A percentile compares a stretch with the other conserved stretches of the same genome.
These are phyloP conservation scores for Fusarium sp. DNA, from an alignment of 2,329 filamentous ascomycete species.

Conservation along the genomic window DNA sequence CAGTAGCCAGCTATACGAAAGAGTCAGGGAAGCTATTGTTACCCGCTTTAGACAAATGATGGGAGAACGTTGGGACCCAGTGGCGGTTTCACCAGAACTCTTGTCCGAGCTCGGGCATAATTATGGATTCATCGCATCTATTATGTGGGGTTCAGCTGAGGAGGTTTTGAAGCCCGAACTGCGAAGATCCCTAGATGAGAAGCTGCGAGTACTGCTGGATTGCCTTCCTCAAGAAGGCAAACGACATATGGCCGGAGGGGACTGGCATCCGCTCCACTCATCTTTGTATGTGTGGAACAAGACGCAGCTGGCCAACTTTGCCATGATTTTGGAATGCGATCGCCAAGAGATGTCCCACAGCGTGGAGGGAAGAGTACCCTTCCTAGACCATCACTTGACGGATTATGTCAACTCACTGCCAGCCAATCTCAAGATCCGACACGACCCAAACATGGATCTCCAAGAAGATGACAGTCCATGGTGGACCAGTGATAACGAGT, in stretches of 20 bases:
- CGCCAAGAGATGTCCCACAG: not conserved
- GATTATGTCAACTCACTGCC: not conserved
- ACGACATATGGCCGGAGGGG: not conserved
- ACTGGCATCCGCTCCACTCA: not conserved
- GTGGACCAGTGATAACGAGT: not conserved
- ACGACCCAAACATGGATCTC: not conserved
- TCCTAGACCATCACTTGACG: not conserved
- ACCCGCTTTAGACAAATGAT: not conserved
- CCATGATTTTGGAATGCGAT: not conserved
- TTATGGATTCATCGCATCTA: not conserved
- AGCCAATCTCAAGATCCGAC: not conserved
- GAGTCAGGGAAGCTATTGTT: not conserved
- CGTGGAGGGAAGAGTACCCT: constrained; percentile 1
- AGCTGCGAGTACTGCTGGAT: not conserved
- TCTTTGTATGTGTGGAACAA: not conserved
- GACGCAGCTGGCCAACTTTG: not conserved
- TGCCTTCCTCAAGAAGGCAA: not conserved
- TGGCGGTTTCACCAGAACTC: not conserved
- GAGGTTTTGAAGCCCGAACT: not conserved
- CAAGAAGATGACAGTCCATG: not conserved
- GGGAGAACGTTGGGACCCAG: not conserved
- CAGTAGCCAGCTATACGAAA: not conserved
- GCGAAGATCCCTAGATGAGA: not conserved
- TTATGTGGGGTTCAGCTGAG: not conserved
- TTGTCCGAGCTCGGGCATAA: not conserved